These are phyloP conservation scores for Mucor lusitanicus DNA, from an alignment of 371 early-diverging fungal species.

Conservation along the genomic window DNA sequence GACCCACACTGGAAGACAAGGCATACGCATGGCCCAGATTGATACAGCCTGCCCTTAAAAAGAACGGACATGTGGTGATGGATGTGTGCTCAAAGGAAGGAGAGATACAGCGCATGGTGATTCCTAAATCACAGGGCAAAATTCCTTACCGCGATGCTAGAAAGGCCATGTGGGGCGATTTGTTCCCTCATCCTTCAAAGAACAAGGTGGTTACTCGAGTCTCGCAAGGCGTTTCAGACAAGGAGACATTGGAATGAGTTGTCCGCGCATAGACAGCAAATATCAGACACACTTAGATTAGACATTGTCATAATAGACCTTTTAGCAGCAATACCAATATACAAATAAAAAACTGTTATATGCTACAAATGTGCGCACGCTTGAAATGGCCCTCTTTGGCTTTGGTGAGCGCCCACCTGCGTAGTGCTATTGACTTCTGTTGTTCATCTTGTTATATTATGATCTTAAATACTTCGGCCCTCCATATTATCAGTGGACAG, in stretches of 20 bases:
- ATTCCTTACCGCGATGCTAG: constrained; percentile 76
- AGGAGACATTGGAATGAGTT: not conserved
- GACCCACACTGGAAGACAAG: constrained; percentile 33
- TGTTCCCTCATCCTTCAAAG: constrained; percentile 78
- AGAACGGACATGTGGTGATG: constrained; percentile 74
- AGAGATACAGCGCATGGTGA: constrained; percentile 68
- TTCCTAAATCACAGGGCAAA: constrained; percentile 78
- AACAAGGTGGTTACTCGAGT: constrained; percentile 47
- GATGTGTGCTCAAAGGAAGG: constrained; percentile 68
- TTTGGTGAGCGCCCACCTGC: too few relatives aligned
- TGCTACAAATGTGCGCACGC: too few relatives aligned
- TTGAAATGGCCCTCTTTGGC: too few relatives aligned
- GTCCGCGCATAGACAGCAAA: too few relatives aligned
- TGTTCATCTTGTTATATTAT: too few relatives aligned
- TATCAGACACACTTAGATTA: not conserved
- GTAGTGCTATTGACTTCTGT: too few relatives aligned
- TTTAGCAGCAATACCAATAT: not conserved
- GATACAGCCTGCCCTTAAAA: constrained; percentile 74
- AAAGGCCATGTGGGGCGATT: constrained; percentile 82
- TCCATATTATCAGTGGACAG: too few relatives aligned
- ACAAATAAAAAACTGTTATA: too few relatives aligned
- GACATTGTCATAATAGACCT: not conserved
- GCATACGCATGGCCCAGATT: constrained; percentile 76
- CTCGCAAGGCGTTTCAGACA: constrained; percentile 8
- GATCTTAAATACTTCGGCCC: too few relatives aligned